Evolutionary conservation across 768 basidiomycete genomes (phyloP), one percentile per base, ranked within the genome.

Genomic region (Boletus eberwhitei): DNA sequence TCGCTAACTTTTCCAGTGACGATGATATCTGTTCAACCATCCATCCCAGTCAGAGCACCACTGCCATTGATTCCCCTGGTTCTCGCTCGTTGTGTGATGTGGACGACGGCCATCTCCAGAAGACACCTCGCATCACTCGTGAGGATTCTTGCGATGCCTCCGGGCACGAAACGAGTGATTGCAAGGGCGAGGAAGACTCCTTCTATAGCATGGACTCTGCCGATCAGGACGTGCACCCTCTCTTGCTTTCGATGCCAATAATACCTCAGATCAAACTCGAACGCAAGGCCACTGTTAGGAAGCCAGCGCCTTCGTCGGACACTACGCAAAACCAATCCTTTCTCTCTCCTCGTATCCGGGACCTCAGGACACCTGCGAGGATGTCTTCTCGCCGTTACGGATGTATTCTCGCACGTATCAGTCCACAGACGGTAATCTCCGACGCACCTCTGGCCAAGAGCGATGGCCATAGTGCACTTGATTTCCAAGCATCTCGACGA

Each of bases 181-280:
- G 12, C 41, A 35, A 47, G 21, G 29, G 42, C 38, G 69, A 69
- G 8, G 48, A 41, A n/a, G 53, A 53, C 13, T 66, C 69, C 3
- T 41, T 66, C 0, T 68, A 70, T 13, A 63, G 64, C 45, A 54
- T 41, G 55, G 59, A 62, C 41, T 70, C 69, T 17, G 64, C 66
- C 21, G 59, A 68, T 43, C 58, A 63, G 21, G 64, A 66, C 6
- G 52, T 50, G 2, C 64, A 68, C 42, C 49, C 52, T 2, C 21
- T 58, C 35, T 53, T 68, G 44, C 59, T 68, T 45, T 66, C 68
- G 5, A 70, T 66, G 51, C 66, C 67, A 6, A 52, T 59, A 1
- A 71, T 68, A n/a, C 66, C 66, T 29, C 56, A 48, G 47, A 68
- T 68, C 48, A 65, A 55, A 26, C 63, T 68, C 3, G 58, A 68